A percentile compares a stretch with the other conserved stretches of the same genome.
Evolutionary conservation across 129 eudicot genomes (phyloP).

Genomic region (sunflower (Helianthus annuus)): DNA sequence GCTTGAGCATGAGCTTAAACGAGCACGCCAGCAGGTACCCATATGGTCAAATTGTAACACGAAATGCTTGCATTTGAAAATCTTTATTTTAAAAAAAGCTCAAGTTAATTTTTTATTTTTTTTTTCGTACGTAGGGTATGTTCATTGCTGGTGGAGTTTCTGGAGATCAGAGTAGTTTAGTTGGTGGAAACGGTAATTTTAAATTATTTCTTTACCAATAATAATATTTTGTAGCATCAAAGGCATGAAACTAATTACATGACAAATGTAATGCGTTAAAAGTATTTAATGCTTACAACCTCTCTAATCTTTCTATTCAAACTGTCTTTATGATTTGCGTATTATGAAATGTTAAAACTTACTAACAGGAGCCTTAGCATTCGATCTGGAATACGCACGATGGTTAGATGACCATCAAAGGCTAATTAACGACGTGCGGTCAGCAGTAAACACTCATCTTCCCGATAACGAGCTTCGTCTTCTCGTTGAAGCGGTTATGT

Average conservation of each 20-base stretch:
- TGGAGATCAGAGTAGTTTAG: constrained; percentile 50
- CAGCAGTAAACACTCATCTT: constrained; percentile 61
- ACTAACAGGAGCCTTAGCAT: constrained; percentile 76
- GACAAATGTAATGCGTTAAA: neutral
- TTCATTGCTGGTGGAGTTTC: constrained; percentile 47
- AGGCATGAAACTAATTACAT: neutral
- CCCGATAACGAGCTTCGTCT: constrained; percentile 68
- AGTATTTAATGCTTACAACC: neutral
- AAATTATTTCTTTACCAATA: neutral
- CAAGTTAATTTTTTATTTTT: too few relatives aligned
- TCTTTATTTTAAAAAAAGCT: neutral
- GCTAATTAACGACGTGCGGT: constrained; percentile 71
- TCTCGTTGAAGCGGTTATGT: constrained; percentile 84
- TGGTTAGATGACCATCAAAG: constrained; percentile 96
- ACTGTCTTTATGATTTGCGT: neutral
- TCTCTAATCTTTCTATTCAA: neutral
- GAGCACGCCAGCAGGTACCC: constrained; percentile 78
- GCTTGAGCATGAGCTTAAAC: constrained; percentile 83
- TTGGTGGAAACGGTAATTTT: constrained; percentile 49
- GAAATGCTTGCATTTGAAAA: neutral
- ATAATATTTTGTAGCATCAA: neutral
- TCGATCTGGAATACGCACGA: constrained; percentile 77
- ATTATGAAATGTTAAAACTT: neutral
- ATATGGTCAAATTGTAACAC: neutral
- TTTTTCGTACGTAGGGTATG: constrained; percentile 45